Evolutionary conservation across 106 monocot genomes (phyloP).

Genomic region (Acanthochlamys bracteata): DNA sequence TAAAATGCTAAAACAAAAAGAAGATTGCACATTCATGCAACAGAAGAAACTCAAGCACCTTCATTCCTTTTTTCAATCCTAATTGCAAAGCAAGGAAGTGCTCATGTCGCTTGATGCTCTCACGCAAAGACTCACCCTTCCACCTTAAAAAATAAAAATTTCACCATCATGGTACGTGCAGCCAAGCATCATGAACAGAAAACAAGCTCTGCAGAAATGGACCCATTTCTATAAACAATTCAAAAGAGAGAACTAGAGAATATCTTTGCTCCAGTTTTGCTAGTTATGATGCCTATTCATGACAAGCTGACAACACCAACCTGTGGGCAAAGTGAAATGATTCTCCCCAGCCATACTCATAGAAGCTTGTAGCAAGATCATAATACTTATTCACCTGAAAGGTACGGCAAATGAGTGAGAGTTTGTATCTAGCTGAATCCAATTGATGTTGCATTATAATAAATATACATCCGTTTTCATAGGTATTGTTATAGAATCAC

Average conservation of each 20-base stretch:
- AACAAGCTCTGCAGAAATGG: no score
- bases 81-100: constrained; percentile 97
- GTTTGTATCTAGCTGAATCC: no score
- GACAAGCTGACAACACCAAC: constrained; percentile 10
- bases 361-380: constrained; percentile 80
- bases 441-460: no score
- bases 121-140: constrained; percentile 85
- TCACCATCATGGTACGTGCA: neutral
- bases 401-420: neutral
- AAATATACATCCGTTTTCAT: no score
- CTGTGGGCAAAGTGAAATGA: constrained; percentile 86
- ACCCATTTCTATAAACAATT: no score
- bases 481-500: no score
- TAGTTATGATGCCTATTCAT: neutral
- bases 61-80: constrained; percentile 87
- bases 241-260: no score
- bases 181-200: neutral
- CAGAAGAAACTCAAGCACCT: constrained; percentile 29
- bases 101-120: constrained; percentile 96
- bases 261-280: neutral
- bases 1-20: neutral
- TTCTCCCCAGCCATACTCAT: constrained; percentile 86
- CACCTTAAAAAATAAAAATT: constrained; percentile 38
- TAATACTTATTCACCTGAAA: constrained; percentile 82
- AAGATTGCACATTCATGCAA: constrained; percentile 1